Conservation (phyloP, 352 stramenopile genomes). For the Poterioochromonas sp. region DNA sequence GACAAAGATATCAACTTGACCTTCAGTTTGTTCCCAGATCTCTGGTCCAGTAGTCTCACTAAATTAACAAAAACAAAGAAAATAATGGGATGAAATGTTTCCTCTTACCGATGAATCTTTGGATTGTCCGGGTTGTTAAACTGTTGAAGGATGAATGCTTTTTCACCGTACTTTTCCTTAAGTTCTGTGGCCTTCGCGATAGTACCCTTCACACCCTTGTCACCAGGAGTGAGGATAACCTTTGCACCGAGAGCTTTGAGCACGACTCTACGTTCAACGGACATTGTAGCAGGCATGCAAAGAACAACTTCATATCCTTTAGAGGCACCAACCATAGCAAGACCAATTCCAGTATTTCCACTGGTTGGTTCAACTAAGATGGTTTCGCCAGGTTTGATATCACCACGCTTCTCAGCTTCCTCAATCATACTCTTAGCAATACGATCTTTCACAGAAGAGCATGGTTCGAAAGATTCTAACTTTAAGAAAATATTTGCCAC, state of each 20-base stretch:
- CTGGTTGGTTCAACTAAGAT: slow-evolving; percentile 87
- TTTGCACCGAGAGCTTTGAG: slow-evolving; percentile 86
- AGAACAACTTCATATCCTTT: slow-evolving; percentile 92
- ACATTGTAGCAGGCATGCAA: slow-evolving; percentile 86
- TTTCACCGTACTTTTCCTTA: too few species aligned
- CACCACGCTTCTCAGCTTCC: slow-evolving; percentile 66
- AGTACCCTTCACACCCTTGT: slow-evolving; percentile 42
- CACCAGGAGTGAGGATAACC: slow-evolving; percentile 88
- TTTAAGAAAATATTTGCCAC: too few species aligned
- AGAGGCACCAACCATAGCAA: slow-evolving; percentile 86
- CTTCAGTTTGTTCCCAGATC: too few species aligned
- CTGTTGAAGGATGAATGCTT: too few species aligned
- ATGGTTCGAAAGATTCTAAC: slow-evolving; percentile 89
- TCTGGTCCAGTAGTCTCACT: too few species aligned
- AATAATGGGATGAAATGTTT: too few species aligned
- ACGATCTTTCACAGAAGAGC: slow-evolving; percentile 66
- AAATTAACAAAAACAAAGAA: too few species aligned
- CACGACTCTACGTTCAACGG: slow-evolving; percentile 87
- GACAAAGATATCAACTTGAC: too few species aligned
- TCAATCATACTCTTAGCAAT: slow-evolving; percentile 63
- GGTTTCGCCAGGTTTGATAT: slow-evolving; percentile 72
- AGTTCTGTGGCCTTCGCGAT: too few species aligned
- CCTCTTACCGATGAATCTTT: too few species aligned
- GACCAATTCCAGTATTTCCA: slow-evolving; percentile 90
- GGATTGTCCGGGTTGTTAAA: too few species aligned